Evolutionary conservation across 2,329 filamentous ascomycete species (phyloP), one percentile per base, ranked within the genome.

Genomic region (Monilinia polystroma): DNA sequence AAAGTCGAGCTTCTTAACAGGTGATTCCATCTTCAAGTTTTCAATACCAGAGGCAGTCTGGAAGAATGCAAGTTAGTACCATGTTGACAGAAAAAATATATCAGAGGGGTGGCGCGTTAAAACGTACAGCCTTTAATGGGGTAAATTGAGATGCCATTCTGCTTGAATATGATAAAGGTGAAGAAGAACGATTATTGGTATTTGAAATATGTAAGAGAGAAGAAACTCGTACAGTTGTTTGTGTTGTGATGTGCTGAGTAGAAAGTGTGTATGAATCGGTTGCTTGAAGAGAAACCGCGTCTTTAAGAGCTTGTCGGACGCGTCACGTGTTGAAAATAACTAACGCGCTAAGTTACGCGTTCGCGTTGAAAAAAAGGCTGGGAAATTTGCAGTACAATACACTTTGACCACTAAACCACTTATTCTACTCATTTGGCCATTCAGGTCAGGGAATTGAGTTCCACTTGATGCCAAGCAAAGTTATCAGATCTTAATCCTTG

Each of bases 11-110:
- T 96, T 96, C 89, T 97, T 97, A 71, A 90, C 82, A 56, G 93
- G 93, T 0, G 92, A 95, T 74, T 96, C 91, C 87, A 97, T 96
- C 82, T 94, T 96, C 79, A 98, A 85, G 74, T 87, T 87, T 80
- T 95, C 89, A 77, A 98, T 90, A 75, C 88, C 92, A 76, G 91
- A 89, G 75, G 93, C 91, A 82, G 90, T 90, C 94, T 98, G 78
- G 71, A 57, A 60, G 59, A 66, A 63, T 65, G 67, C 73, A 49
- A 60, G 77, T 74, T 73, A 75, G 74, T 70, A 63, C 43, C 11
- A 67, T 69, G 75, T 62, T 26, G 7, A 62, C n/a, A 43, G 7
- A n/a, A 26, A 62, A 62, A 12, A 41, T 23, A 38, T 38, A 60
- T 76, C 29, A 58, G 73, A 74, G 77, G 74, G 73, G 73, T 64